Evolutionary conservation across 257 asterid genomes (phyloP).

Genomic region (Penstemon davidsonii): DNA sequence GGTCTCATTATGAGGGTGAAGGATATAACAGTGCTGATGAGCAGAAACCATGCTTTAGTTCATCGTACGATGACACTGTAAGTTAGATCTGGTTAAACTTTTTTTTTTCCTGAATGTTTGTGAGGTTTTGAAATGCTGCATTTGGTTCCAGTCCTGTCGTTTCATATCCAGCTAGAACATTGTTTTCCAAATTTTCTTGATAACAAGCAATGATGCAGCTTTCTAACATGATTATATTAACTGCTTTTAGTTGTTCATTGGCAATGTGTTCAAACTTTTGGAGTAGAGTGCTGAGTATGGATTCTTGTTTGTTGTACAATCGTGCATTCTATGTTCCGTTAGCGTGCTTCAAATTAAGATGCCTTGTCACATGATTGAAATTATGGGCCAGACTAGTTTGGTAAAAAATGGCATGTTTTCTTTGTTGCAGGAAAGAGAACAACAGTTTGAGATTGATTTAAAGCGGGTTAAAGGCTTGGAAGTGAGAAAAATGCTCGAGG

Average conservation of each 20-base stretch:
- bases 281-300: not conserved
- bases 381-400: not conserved
- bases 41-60: constrained; percentile 65
- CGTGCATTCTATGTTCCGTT: not conserved
- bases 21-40: constrained; percentile 98
- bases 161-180: too few species aligned
- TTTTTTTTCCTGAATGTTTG: not conserved
- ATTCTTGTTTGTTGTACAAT: not conserved
- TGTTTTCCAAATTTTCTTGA: not conserved
- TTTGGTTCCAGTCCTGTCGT: not conserved
- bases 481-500: constrained; percentile 91
- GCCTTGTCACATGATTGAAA: not conserved
- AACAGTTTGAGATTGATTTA: constrained; percentile 79
- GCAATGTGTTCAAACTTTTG: not conserved
- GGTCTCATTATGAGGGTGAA: constrained; percentile 87
- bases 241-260: not conserved
- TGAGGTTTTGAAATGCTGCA: not conserved
- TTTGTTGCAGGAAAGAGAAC: constrained; percentile 83
- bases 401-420: not conserved
- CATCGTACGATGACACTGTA: constrained; percentile 85
- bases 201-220: not conserved
- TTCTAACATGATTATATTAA: not conserved
- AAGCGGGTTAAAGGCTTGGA: constrained; percentile 88
- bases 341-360: not conserved
- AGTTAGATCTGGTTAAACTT: constrained; percentile 33